Conservation (phyloP, 2,329 filamentous ascomycete species). For the Parafenestella ontariensis region DNA sequence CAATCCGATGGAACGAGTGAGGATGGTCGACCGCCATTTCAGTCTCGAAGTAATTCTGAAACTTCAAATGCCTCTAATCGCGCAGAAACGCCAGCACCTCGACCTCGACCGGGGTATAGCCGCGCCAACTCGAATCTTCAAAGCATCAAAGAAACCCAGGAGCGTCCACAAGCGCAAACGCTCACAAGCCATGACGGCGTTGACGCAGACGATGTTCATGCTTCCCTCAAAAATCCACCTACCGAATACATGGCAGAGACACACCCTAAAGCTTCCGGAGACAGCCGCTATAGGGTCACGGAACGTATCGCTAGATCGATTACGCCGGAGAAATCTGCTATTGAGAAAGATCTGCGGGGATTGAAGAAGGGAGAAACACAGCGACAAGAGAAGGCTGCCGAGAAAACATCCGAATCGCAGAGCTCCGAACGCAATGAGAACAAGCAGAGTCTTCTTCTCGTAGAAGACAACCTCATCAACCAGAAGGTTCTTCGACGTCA, state of each 20-base stretch:
- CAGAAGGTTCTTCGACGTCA: slow-evolving; percentile 59
- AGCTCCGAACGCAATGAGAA: slow-evolving; percentile 21
- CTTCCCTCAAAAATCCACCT: slow-evolving; percentile 43
- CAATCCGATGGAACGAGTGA: slow-evolving; percentile 28
- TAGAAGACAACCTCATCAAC: slow-evolving; percentile 60
- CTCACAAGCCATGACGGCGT: slow-evolving; percentile 16
- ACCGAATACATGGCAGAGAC: slow-evolving; percentile 38
- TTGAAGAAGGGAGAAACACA: slow-evolving; percentile 33
- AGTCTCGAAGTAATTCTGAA: slow-evolving; percentile 35
- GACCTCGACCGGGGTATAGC: slow-evolving; percentile 35
- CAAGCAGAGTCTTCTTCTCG: slow-evolving; percentile 48
- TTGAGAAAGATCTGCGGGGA: slow-evolving; percentile 19
- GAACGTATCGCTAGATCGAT: slow-evolving; percentile 20
- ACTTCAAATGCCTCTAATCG: slow-evolving; percentile 10
- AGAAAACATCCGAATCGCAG: slow-evolving; percentile 27
- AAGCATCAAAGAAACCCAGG: slow-evolving; percentile 31
- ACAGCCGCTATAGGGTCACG: slow-evolving; percentile 34
- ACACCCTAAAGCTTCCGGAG: slow-evolving; percentile 29
- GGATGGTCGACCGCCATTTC: slow-evolving; percentile 33
- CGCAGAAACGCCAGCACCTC: slow-evolving; percentile 15
- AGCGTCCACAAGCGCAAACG: slow-evolving; percentile 16
- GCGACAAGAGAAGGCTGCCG: slow-evolving; percentile 28
- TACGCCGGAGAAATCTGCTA: slow-evolving; percentile 6
- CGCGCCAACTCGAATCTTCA: slow-evolving; percentile 37
- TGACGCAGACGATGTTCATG: slow-evolving; percentile 18